Evolutionary conservation across 1,284 basidiomycete genomes (phyloP).

Genomic region (Anthracocystis setariae): DNA sequence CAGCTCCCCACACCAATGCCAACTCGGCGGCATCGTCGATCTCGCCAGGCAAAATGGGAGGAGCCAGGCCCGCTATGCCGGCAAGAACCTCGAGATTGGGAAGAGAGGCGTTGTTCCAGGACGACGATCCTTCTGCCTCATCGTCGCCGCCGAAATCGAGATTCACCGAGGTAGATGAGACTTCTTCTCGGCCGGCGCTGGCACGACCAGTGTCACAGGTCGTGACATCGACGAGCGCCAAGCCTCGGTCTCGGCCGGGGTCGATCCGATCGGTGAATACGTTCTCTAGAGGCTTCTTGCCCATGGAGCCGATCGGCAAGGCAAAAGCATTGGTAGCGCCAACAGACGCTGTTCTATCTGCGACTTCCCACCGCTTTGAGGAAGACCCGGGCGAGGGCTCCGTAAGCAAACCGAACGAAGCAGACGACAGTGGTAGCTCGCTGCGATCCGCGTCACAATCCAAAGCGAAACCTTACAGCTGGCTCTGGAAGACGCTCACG

Average conservation of each 20-base stretch:
- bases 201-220: conserved; percentile 40
- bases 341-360: conserved; percentile 43
- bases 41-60: conserved; percentile 31
- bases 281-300: conserved; percentile 43
- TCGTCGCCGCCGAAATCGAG: conserved; percentile 26
- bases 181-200: conserved; percentile 10
- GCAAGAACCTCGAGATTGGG: conserved; percentile 25
- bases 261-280: conserved; percentile 56
- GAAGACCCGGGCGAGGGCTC: conserved; percentile 9
- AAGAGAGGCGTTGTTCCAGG: conserved; percentile 30
- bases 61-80: conserved; percentile 2
- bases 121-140: conserved; percentile 11
- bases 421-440: conserved; percentile 27
- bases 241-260: conserved; percentile 37
- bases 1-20: conserved; percentile 12
- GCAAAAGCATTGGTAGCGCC: conserved; percentile 55
- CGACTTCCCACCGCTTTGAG: conserved; percentile 36
- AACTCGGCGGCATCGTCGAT: conserved; percentile 38
- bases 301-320: conserved; percentile 58
- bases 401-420: conserved; percentile 9
- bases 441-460: conserved; percentile 13
- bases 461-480: conserved; percentile 36
- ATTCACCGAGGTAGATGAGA: conserved; percentile 21
- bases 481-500: conserved; percentile 56
- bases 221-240: conserved; percentile 15